Conservation (phyloP, 2,329 filamentous ascomycete species). For the Elsinoe batatas region DNA sequence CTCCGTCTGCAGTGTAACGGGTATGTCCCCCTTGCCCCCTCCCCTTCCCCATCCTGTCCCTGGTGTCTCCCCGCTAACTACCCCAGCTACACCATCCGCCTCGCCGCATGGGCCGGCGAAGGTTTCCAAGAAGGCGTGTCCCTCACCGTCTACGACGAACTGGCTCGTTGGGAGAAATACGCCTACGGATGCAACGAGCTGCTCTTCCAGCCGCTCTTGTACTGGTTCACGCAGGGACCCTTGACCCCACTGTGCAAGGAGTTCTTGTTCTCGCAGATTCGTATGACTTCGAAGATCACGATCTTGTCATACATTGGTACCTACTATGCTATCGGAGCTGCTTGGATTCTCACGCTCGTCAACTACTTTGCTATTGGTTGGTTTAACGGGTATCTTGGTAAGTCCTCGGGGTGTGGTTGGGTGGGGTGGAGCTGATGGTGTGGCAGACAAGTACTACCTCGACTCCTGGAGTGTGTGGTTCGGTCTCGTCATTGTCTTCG, state of each 20-base stretch:
- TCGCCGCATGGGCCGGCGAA: constrained; percentile 58
- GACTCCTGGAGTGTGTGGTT: constrained; percentile 57
- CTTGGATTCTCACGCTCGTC: constrained; percentile 54
- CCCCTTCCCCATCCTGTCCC: no score
- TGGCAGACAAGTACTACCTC: constrained; percentile 54
- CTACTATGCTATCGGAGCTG: constrained; percentile 60
- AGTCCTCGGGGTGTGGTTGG: not conserved
- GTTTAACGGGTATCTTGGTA: constrained; percentile 51
- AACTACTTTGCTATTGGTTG: constrained; percentile 67
- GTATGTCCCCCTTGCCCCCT: not conserved
- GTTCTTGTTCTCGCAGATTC: constrained; percentile 53
- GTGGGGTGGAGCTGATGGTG: no score
- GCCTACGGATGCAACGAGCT: constrained; percentile 63
- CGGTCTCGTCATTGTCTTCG: constrained; percentile 56
- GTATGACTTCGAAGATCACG: constrained; percentile 57
- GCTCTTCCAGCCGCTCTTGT: constrained; percentile 56
- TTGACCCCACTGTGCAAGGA: constrained; percentile 55
- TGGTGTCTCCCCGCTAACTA: constrained; percentile 21
- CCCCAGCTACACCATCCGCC: constrained; percentile 51
- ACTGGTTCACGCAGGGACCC: constrained; percentile 53
- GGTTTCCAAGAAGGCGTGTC: constrained; percentile 68
- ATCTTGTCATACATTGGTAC: constrained; percentile 63
- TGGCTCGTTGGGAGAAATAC: constrained; percentile 65
- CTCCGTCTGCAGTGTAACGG: constrained; percentile 58
- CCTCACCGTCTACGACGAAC: constrained; percentile 61